Evolutionary conservation across 768 basidiomycete species (phyloP), one percentile per base, ranked within the genome.

Genomic region (Lyophyllum decastes): DNA sequence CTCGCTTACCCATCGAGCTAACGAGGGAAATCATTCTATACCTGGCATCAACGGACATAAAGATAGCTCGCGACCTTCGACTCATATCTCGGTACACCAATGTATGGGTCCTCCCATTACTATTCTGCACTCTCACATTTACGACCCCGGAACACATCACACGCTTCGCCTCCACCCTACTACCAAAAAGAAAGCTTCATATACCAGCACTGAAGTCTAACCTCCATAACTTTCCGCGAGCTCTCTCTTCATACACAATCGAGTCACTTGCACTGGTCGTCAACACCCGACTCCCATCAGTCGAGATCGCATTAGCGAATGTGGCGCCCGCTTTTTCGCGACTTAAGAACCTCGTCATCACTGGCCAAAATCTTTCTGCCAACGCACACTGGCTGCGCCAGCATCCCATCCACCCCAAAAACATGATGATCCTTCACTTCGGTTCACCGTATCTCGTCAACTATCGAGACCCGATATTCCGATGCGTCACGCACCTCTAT

Each of bases 321-420:
- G 60, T 76, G 4, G 72, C 70, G 1, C 69, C 72, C 24, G 70
- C 69, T 0, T 73, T 76, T 48, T 52, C 64, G 12, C 63, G 64
- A 12, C 34, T 76, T 9, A 65, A 66, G 24, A 70, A 66, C 38
- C 72, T 74, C 6, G 74, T 68, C 11, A 74, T 75, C 22, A 70
- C 75, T 1, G 65, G 67, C 7, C 69, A 68, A 34, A 72, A 73
- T 24, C 68, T 75, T 7, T 64, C 70, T 4, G 66, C 71, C 0
- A 70, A 75, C 48, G 73, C 71, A 0, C 71, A 72, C 49, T 75
- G 75, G 73, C 62, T 76, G 9, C 68, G 75, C 1, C 56, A 64
- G 45, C 66, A 75, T 58, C 60, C 69, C 22, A 69, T 73, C 22
- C 66, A 61, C 17, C 73, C 73, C 4, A 60, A 50, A 19, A 49